phyloP scores from a whole-genome alignment of 2,329 filamentous ascomycete genomes.

The Colletotrichum euphorbiae region DNA sequence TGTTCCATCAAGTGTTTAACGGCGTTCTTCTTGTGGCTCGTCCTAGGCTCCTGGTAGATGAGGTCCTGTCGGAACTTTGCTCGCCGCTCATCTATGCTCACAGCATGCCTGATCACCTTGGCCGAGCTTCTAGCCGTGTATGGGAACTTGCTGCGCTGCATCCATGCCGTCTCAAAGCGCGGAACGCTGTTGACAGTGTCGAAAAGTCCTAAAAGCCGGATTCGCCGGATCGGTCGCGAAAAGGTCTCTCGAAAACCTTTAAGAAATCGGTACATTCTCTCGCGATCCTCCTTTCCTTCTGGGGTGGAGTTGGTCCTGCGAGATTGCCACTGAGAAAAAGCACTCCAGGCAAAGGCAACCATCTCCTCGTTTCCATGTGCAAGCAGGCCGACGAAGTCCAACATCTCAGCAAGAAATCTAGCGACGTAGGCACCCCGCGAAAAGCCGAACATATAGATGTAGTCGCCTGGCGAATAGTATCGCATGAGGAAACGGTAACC shows the following conservation, averaged over 20 bases:
- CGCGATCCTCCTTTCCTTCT: conserved; percentile 59
- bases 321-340: conserved; percentile 79
- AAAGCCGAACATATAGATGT: conserved; percentile 81
- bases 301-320: conserved; percentile 57
- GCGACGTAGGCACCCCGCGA: conserved; percentile 79
- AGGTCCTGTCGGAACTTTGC: conserved; percentile 80
- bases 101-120: conserved; percentile 74
- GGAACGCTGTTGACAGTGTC: conserved; percentile 87
- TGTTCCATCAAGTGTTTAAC: conserved; percentile 42
- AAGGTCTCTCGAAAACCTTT: conserved; percentile 86
- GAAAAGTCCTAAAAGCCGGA: conserved; percentile 82
- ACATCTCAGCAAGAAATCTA: conserved; percentile 83
- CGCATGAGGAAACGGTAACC: conserved; percentile 85
- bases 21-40: conserved; percentile 41
- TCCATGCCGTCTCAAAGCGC: conserved; percentile 79
- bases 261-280: conserved; percentile 79
- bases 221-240: conserved; percentile 77
- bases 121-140: conserved; percentile 71
- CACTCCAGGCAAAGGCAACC: conserved; percentile 86
- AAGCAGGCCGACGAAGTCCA: conserved; percentile 83
- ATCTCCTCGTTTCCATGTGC: conserved; percentile 88
- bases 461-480: conserved; percentile 72
- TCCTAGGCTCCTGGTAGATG: conserved; percentile 64
- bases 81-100: conserved; percentile 76
- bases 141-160: conserved; percentile 82